Conservation (phyloP, 2,329 filamentous ascomycete species). For the Fusarium buxicola region DNA sequence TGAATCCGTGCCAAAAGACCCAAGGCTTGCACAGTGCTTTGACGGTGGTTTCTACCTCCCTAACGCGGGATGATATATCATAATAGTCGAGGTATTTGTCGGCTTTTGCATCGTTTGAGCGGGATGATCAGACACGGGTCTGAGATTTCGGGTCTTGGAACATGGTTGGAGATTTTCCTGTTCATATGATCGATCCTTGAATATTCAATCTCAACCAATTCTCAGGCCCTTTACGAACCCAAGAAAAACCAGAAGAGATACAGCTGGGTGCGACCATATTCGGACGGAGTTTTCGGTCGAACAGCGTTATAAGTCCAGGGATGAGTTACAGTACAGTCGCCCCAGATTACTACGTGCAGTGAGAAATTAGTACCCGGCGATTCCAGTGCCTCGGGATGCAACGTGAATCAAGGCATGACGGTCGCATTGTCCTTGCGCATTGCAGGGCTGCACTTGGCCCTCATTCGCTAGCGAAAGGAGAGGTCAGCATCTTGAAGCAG, state of each 20-base stretch:
- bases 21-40: conserved; percentile 11
- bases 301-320: conserved; percentile 9
- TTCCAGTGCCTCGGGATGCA: conserved; percentile 23
- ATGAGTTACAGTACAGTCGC: conserved; percentile 17
- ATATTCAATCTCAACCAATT: neutral
- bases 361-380: conserved; percentile 21
- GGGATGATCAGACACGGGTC: conserved; percentile 17
- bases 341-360: conserved; percentile 1
- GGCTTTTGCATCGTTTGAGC: neutral
- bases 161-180: conserved; percentile 3
- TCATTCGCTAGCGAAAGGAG: conserved; percentile 4
- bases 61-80: conserved; percentile 6
- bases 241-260: neutral
- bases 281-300: conserved; percentile 4
- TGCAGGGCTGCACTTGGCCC: conserved; percentile 19
- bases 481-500: conserved; percentile 1
- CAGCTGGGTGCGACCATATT: neutral
- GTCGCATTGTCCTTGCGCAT: conserved; percentile 12
- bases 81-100: neutral
- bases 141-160: conserved; percentile 1
- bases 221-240: neutral
- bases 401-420: conserved; percentile 10
- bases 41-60: conserved; percentile 9
- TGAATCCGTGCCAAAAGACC: conserved; percentile 4
- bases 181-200: neutral